Conservation (phyloP, 2,329 filamentous ascomycete species). For the Orbilia ellipsospora region DNA sequence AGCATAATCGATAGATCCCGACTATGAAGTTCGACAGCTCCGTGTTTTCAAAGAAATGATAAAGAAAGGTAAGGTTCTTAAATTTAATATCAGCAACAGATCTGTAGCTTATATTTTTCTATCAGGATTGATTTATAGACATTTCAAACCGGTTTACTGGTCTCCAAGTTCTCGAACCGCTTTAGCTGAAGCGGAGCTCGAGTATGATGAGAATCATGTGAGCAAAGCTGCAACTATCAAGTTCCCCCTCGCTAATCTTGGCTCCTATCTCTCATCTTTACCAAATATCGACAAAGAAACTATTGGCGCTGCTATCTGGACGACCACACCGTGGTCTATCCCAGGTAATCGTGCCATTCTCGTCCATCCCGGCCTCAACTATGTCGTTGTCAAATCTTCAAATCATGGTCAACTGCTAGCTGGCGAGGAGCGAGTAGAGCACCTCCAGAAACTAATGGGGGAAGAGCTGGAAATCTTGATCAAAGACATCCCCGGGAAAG, state of each 20-base stretch:
- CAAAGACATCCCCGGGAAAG: constrained; percentile 71
- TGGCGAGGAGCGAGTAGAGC: constrained; percentile 75
- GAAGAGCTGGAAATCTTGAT: constrained; percentile 67
- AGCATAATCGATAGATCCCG: constrained; percentile 65
- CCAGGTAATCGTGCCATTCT: constrained; percentile 93
- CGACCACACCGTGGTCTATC: constrained; percentile 96
- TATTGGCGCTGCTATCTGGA: constrained; percentile 92
- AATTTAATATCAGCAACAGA: not conserved
- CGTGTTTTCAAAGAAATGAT: constrained; percentile 80
- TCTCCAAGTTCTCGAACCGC: constrained; percentile 81
- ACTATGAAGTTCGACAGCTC: constrained; percentile 79
- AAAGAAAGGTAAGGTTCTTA: constrained; percentile 63
- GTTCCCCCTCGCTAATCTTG: constrained; percentile 73
- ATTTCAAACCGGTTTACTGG: constrained; percentile 88
- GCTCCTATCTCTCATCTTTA: constrained; percentile 60
- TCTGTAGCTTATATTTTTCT: not conserved
- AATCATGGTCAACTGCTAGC: constrained; percentile 74
- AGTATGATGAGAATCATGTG: constrained; percentile 80
- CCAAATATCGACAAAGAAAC: constrained; percentile 64
- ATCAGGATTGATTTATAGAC: constrained; percentile 76
- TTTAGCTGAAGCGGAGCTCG: constrained; percentile 83
- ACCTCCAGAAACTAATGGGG: constrained; percentile 67
- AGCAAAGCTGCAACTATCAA: constrained; percentile 81
- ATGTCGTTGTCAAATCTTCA: constrained; percentile 73
- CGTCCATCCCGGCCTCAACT: constrained; percentile 78